Percentiles rank a stretch among this genome's conserved stretches.
phyloP scores from a whole-genome alignment of 2,329 filamentous ascomycete species.

The Dactylellina haptotyla region DNA sequence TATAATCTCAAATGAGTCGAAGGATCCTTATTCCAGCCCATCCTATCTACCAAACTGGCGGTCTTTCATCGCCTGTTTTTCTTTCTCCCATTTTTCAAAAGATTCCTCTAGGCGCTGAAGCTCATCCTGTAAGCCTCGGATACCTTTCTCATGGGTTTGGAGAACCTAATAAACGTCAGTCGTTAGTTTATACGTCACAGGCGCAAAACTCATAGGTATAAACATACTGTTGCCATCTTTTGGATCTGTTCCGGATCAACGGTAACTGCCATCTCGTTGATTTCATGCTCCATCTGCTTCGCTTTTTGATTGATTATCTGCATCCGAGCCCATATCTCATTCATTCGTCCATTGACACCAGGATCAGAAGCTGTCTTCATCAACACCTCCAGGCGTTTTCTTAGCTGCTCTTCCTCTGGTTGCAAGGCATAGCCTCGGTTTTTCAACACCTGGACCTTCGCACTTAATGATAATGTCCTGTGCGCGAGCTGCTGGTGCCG shows the following conservation, averaged over 20 bases:
- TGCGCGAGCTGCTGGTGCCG: conserved; percentile 78
- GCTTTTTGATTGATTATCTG: conserved; percentile 78
- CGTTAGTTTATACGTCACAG: conserved; percentile 55
- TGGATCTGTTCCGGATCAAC: conserved; percentile 77
- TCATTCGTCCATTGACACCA: conserved; percentile 76
- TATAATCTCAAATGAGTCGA: conserved; percentile 11
- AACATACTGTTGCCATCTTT: conserved; percentile 72
- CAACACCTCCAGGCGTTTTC: conserved; percentile 74
- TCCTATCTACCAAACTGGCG: conserved; percentile 49
- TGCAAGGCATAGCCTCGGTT: conserved; percentile 84
- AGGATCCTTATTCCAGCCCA: conserved; percentile 2
- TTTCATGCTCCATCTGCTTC: conserved; percentile 76
- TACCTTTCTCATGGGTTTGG: conserved; percentile 56
- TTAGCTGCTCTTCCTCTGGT: conserved; percentile 80
- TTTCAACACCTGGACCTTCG: conserved; percentile 80
- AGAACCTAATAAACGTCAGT: conserved; percentile 49
- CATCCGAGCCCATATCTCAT: conserved; percentile 86
- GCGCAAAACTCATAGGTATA: conserved; percentile 55
- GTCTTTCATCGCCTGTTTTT: conserved; percentile 58
- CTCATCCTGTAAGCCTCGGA: conserved; percentile 73
- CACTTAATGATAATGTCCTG: conserved; percentile 77
- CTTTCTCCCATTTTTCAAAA: conserved; percentile 67
- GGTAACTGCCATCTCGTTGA: conserved; percentile 74
- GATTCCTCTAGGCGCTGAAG: conserved; percentile 67
- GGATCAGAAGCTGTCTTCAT: conserved; percentile 79